Conservation (phyloP, 306 rosid species). For the Begonia peltatifolia region DNA sequence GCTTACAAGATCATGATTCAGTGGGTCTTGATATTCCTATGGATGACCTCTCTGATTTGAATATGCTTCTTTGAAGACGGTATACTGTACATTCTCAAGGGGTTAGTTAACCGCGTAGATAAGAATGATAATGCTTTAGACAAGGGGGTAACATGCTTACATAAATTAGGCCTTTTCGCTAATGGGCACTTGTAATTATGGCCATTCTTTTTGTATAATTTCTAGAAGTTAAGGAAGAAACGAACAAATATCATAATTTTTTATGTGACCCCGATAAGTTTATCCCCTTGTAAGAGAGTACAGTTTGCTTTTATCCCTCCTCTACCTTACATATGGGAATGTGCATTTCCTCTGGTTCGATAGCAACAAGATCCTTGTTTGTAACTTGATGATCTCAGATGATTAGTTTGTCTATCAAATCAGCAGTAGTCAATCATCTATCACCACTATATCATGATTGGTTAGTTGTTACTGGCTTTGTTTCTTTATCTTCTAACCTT, state of each 20-base stretch:
- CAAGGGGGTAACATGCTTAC: constrained; percentile 35
- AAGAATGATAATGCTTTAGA: constrained; percentile 22
- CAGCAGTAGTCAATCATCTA: too few species aligned
- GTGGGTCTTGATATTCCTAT: constrained; percentile 99
- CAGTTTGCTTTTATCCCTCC: not conserved
- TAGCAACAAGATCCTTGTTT: too few species aligned
- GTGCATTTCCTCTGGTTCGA: too few species aligned
- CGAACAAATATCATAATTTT: not conserved
- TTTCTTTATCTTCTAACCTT: too few species aligned
- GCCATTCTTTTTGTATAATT: constrained; percentile 53
- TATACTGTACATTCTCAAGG: constrained; percentile 23
- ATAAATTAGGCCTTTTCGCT: constrained; percentile 40
- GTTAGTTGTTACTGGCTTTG: too few species aligned
- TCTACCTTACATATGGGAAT: not conserved
- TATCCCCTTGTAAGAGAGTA: not conserved
- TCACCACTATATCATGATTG: too few species aligned
- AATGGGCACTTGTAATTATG: constrained; percentile 52
- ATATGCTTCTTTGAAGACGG: constrained; percentile 86
- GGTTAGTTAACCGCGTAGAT: constrained; percentile 20
- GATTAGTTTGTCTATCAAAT: too few species aligned
- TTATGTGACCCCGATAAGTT: constrained; percentile 1
- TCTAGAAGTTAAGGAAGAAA: not conserved
- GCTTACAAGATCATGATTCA: constrained; percentile 80
- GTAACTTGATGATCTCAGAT: too few species aligned
- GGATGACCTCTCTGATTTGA: constrained; percentile 97